phyloP scores from a whole-genome alignment of 129 eudicot genomes.

The Tagetes patula region DNA sequence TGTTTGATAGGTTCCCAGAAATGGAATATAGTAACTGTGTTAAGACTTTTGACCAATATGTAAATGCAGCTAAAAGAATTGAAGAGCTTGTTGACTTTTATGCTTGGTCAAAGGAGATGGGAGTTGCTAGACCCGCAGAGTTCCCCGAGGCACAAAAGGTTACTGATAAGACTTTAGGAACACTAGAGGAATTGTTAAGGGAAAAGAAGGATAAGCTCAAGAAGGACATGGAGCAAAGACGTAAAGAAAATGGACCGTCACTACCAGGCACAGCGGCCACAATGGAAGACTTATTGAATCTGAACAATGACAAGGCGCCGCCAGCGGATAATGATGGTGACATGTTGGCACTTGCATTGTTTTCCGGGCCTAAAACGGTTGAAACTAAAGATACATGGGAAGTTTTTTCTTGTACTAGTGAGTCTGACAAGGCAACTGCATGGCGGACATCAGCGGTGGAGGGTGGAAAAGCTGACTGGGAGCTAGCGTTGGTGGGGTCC shows the following conservation, averaged over 20 bases:
- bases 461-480: slow-evolving; percentile 68
- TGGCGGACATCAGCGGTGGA: slow-evolving; percentile 59
- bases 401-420: slow-evolving; percentile 44
- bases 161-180: slow-evolving; percentile 55
- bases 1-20: slow-evolving; percentile 53
- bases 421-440: slow-evolving; percentile 45
- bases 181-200: slow-evolving; percentile 57
- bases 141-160: slow-evolving; percentile 64
- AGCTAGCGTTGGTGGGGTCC: slow-evolving; percentile 61
- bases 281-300: slow-evolving; percentile 53
- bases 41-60: slow-evolving; percentile 66
- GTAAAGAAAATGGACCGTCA: slow-evolving; percentile 36
- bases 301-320: slow-evolving; percentile 49
- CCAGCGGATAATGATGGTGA: slow-evolving; percentile 49
- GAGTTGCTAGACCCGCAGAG: slow-evolving; percentile 59
- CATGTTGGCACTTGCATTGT: slow-evolving; percentile 49
- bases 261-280: slow-evolving; percentile 31
- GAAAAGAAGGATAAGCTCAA: slow-evolving; percentile 53
- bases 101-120: slow-evolving; percentile 69
- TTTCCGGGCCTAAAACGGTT: slow-evolving; percentile 45
- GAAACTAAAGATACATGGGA: slow-evolving; percentile 49
- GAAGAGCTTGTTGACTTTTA: slow-evolving; percentile 61
- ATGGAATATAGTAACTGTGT: slow-evolving; percentile 69
- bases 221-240: slow-evolving; percentile 34
- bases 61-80: slow-evolving; percentile 62